These are phyloP conservation scores for Fusarium sp. DNA, from an alignment of 2,329 filamentous ascomycete genomes.

Conservation along the genomic window DNA sequence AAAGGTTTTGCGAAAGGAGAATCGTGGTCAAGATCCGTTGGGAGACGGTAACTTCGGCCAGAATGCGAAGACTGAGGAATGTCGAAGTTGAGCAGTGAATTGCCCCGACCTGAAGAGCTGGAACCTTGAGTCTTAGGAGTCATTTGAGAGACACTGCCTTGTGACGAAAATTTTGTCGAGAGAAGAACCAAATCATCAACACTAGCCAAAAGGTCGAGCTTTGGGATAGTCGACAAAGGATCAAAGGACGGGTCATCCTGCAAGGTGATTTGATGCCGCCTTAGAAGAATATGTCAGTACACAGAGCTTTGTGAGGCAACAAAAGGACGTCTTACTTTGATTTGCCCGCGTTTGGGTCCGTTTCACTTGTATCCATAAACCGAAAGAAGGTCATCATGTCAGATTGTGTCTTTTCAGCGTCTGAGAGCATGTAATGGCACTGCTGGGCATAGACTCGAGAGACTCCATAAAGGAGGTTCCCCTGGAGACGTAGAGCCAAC, in stretches of 20 bases:
- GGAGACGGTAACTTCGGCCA: constrained; percentile 47
- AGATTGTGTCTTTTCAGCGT: constrained; percentile 79
- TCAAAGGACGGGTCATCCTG: constrained; percentile 84
- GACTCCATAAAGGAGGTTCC: constrained; percentile 87
- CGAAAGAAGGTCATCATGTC: constrained; percentile 77
- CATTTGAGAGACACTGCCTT: constrained; percentile 56
- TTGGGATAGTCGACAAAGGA: constrained; percentile 45
- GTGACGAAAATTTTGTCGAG: constrained; percentile 51
- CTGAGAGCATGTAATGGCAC: constrained; percentile 84
- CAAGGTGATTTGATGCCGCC: constrained; percentile 79
- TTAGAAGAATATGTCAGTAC: constrained; percentile 50
- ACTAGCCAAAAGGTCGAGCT: constrained; percentile 51
- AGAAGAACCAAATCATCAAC: constrained; percentile 48
- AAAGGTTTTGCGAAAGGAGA: constrained; percentile 44
- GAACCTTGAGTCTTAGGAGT: constrained; percentile 53
- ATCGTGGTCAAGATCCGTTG: constrained; percentile 48
- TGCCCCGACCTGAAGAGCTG: constrained; percentile 45
- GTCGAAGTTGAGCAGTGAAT: constrained; percentile 46
- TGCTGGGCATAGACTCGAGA: constrained; percentile 89
- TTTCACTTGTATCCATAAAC: constrained; percentile 61
- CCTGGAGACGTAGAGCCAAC: constrained; percentile 88
- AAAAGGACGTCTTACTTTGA: constrained; percentile 66
- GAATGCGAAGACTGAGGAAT: constrained; percentile 51
- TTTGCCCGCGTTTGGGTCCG: constrained; percentile 78
- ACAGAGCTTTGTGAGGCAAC: constrained; percentile 39